Evolutionary conservation across 2,329 filamentous ascomycete species (phyloP).

Genomic region (Diaporthe destruens): DNA sequence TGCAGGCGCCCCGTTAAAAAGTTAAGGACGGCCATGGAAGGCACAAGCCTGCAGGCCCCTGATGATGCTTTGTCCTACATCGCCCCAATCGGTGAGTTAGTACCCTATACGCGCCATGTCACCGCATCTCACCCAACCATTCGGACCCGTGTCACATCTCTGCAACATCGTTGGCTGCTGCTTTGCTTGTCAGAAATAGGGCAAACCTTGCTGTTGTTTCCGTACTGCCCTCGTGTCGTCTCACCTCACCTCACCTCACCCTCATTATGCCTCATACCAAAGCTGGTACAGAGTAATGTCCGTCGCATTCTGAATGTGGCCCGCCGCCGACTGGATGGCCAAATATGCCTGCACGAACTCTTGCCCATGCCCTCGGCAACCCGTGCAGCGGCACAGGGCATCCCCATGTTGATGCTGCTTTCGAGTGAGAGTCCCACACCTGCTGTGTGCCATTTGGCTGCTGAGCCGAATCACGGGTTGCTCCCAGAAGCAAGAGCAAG

Average conservation of each 20-base stretch:
- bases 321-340: conserved; percentile 18
- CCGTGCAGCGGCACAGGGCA: conserved; percentile 4
- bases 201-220: conserved; percentile 45
- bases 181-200: conserved; percentile 44
- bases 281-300: conserved; percentile 30
- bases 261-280: conserved; percentile 20
- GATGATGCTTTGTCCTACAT: conserved; percentile 63
- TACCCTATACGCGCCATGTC: conserved; percentile 39
- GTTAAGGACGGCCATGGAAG: conserved; percentile 53
- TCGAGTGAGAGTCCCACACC: conserved; percentile 2
- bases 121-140: conserved; percentile 60
- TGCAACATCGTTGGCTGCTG: conserved; percentile 60
- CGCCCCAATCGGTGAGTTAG: conserved; percentile 67
- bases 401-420: conserved; percentile 9
- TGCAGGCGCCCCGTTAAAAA: conserved; percentile 38
- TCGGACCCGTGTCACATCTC: conserved; percentile 61
- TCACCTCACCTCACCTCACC: conserved; percentile 37
- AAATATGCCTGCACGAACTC: conserved; percentile 3
- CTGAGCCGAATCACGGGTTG: background rate
- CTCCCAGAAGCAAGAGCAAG: background rate
- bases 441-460: background rate
- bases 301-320: conserved; percentile 1
- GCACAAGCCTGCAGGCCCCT: conserved; percentile 59
- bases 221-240: conserved; percentile 42
- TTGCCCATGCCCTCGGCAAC: conserved; percentile 4